A percentile compares a stretch with the other conserved stretches of the same genome.
Evolutionary conservation across 1,284 basidiomycete species (phyloP).

Genomic region (Apiotrichum montevideense): DNA sequence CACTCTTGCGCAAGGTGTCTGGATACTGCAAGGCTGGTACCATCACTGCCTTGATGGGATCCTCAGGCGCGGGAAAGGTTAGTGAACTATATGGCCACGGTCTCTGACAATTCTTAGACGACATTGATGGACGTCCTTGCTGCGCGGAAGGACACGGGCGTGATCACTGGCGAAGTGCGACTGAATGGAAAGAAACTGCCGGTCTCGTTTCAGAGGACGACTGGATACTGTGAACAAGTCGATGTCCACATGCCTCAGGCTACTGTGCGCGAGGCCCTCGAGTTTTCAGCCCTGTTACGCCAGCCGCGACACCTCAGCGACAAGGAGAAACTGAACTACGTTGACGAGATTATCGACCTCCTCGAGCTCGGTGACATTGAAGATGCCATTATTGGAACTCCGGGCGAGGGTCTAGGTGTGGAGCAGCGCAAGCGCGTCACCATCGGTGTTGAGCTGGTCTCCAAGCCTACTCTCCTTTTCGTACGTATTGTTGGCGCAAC

Average conservation of each 20-base stretch:
- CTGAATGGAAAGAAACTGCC: constrained; percentile 49
- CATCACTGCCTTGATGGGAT: constrained; percentile 50
- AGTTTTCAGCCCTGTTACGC: constrained; percentile 73
- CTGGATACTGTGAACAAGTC: constrained; percentile 48
- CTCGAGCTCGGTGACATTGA: constrained; percentile 51
- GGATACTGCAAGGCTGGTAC: constrained; percentile 52
- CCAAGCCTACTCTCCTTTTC: constrained; percentile 44
- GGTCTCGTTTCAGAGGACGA: constrained; percentile 52
- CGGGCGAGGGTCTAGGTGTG: constrained; percentile 47
- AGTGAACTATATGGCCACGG: neutral
- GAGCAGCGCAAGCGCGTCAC: constrained; percentile 52
- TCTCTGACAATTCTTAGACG: constrained; percentile 25
- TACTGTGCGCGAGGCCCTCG: constrained; percentile 68
- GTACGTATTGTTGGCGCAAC: neutral
- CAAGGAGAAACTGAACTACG: constrained; percentile 52
- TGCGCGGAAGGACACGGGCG: constrained; percentile 42
- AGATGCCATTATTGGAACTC: constrained; percentile 50
- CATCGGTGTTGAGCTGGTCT: constrained; percentile 50
- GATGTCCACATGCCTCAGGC: constrained; percentile 39
- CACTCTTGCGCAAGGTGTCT: constrained; percentile 50
- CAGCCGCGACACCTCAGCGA: constrained; percentile 62
- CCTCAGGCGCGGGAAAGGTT: constrained; percentile 44
- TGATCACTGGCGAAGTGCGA: constrained; percentile 45
- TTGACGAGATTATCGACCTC: constrained; percentile 52
- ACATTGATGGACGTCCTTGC: constrained; percentile 50